Percentiles rank a stretch among this genome's conserved stretches.
phyloP scores from a whole-genome alignment of 2,329 filamentous ascomycete species.

The Aspergillus japonicus region DNA sequence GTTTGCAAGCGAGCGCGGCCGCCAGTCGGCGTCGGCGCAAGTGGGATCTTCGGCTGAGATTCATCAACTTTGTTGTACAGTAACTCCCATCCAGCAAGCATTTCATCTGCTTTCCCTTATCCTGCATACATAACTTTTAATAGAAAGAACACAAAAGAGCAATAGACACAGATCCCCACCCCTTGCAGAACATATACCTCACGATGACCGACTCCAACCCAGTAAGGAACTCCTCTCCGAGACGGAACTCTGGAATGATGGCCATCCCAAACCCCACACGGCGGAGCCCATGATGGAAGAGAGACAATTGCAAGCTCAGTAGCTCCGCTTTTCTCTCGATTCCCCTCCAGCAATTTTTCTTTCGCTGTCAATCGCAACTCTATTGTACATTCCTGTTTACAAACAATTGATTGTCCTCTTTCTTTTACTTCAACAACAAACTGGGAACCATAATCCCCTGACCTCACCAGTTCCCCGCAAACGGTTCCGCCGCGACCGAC shows the following conservation, averaged over 20 bases:
- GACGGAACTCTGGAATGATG: not conserved
- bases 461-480: not conserved
- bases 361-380: not conserved
- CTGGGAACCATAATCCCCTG: not conserved
- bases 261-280: conserved; percentile 5
- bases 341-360: not conserved
- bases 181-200: not conserved
- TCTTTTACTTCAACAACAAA: not conserved
- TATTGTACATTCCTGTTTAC: not conserved
- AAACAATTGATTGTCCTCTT: not conserved
- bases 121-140: not conserved
- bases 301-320: not conserved
- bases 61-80: not conserved
- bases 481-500: conserved; percentile 18
- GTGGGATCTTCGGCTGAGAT: no score
- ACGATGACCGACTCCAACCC: conserved; percentile 18
- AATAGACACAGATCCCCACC: not conserved
- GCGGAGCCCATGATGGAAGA: conserved; percentile 7
- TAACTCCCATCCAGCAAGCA: no score
- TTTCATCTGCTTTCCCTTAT: no score
- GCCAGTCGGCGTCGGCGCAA: no score
- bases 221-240: conserved; percentile 16
- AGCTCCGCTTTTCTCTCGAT: conserved; percentile 1
- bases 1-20: not conserved
- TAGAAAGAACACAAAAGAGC: not conserved